Base-by-base conservation (phyloP, 176 grass and related monocot species). In the Triticum aestivum region DNA sequence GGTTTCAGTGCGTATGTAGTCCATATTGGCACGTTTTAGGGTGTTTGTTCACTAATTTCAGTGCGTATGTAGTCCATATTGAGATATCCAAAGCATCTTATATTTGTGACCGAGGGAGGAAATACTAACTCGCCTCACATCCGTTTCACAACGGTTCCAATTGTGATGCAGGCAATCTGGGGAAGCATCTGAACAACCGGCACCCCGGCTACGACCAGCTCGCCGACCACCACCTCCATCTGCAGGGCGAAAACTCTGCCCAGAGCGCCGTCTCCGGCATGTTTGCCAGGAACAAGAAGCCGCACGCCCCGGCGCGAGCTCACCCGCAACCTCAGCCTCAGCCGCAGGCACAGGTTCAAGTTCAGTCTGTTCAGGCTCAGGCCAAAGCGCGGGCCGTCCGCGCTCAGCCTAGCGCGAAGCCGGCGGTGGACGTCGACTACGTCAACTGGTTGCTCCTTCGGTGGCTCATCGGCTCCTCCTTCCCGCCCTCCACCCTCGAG, bases 381-480 rank as follows among this genome's bases (percentile, higher is more conserved):
- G 11, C 7, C 61, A 62, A 84, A 69, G 80, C 49, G 5, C 49
- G 49, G 15, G 49, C 2, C 15, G 11, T 59, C 49, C 81, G n/a
- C 37, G 51, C 77, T 79, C 88, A 95, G 42, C 79, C 87, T 80
- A 89, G 89, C 34, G 49, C 14, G 2, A 95, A 89, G 82, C 82
- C 66, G 8, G 44, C 64, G 10, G 38, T 90, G 12, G 92, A 98
- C 86, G 32, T 90, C 61, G 94, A 96, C 64, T 89, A 91, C 79
- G 86, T 98, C 61, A 98, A 98, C 83, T 96, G 97, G 94, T 85
- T 96, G 75, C 92, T 96, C 75, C 90, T 98, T 69, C 89, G 93
- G 72, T 98, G 94, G 90, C 85, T 96, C 78, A 92, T 96, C 45
- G 75, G 75, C 63, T 83, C 90, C 33, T 91, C 84, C 82, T 80